Conservation (phyloP, 2,329 filamentous ascomycete species). For the Biscogniauxia mediterranea region DNA sequence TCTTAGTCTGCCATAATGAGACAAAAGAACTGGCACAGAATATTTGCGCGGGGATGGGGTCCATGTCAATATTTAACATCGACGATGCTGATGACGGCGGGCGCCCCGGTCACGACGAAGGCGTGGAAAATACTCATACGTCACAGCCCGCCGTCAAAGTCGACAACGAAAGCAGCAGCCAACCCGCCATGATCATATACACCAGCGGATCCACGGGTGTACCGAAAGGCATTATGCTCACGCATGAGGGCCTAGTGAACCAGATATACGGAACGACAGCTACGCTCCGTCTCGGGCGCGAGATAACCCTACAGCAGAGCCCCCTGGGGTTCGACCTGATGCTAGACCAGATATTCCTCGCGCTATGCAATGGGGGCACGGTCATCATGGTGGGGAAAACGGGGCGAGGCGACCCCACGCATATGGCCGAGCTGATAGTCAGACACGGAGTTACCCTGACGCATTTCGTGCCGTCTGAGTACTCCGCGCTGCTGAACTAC, state of each 20-base stretch:
- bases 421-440: not conserved
- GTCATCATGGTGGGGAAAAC: not conserved
- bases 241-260: not conserved
- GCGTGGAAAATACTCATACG: no score
- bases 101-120: no score
- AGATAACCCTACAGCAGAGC: not conserved
- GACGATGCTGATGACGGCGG: no score
- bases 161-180: no score
- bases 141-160: no score
- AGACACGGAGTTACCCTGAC: conserved; percentile 1
- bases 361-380: not conserved
- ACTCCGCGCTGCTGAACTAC: not conserved
- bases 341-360: not conserved
- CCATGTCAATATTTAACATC: no score
- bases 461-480: not conserved
- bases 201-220: conserved; percentile 5
- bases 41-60: no score
- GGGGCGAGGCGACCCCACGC: not conserved
- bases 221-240: conserved; percentile 6
- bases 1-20: no score
- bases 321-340: not conserved
- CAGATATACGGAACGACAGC: not conserved
- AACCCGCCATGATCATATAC: not conserved
- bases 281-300: not conserved
- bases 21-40: no score